Evolutionary conservation across 768 basidiomycete genomes (phyloP).

Genomic region (Trametes punicea): DNA sequence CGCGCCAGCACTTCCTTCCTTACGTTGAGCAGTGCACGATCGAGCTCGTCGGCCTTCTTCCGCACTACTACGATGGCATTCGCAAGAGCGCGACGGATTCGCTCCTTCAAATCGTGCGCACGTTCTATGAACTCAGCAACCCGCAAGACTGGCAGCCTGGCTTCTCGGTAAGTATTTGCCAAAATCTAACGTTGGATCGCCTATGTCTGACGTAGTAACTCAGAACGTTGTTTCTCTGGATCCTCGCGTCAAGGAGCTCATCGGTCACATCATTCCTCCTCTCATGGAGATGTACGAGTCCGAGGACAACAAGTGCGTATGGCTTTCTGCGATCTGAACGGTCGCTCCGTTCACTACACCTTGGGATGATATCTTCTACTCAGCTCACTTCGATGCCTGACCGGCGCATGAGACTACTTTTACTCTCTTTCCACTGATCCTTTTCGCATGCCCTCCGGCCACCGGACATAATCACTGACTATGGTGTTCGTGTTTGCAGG

Average conservation of each 20-base stretch:
- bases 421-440: slow-evolving; percentile 36
- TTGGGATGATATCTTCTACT: slow-evolving; percentile 40
- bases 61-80: slow-evolving; percentile 97
- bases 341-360: too few species aligned
- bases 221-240: slow-evolving; percentile 46
- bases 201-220: slow-evolving; percentile 8
- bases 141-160: slow-evolving; percentile 84
- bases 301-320: slow-evolving; percentile 88
- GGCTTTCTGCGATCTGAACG: not conserved
- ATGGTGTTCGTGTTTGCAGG: slow-evolving; percentile 40
- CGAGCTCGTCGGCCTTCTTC: slow-evolving; percentile 72
- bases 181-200: too few species aligned
- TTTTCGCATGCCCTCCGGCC: slow-evolving; percentile 2
- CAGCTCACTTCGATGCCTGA: slow-evolving; percentile 76
- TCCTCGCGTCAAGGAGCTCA: slow-evolving; percentile 72
- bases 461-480: slow-evolving; percentile 22
- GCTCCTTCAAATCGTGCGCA: slow-evolving; percentile 82
- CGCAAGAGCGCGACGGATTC: slow-evolving; percentile 89
- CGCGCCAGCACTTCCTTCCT: slow-evolving; percentile 82
- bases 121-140: slow-evolving; percentile 86
- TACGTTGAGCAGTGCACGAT: slow-evolving; percentile 82
- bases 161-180: slow-evolving; percentile 58
- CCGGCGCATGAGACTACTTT: slow-evolving; percentile 55
- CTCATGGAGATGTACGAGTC: slow-evolving; percentile 87
- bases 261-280: slow-evolving; percentile 66